Evolutionary conservation across 345 rosid species (phyloP).

Genomic region (Salix suchowensis): DNA sequence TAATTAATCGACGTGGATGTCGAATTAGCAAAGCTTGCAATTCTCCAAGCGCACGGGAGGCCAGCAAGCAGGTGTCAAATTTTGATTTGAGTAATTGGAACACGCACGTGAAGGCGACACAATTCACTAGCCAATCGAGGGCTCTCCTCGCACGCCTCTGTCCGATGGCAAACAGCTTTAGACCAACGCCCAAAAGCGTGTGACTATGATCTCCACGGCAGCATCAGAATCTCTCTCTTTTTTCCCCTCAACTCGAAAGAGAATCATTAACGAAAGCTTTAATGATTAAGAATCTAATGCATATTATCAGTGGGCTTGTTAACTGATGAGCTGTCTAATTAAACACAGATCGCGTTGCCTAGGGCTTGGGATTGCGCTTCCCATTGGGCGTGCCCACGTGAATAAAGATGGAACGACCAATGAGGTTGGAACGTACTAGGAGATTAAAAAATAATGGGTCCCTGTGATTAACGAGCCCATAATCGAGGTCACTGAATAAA

Average conservation of each 20-base stretch:
- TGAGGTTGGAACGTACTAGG: constrained; percentile 4
- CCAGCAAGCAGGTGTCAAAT: neutral
- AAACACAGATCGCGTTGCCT: neutral
- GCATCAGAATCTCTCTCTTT: neutral
- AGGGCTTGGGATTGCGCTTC: constrained; percentile 6
- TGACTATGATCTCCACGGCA: neutral
- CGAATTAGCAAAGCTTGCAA: too few species aligned
- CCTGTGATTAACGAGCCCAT: neutral
- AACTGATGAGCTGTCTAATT: neutral
- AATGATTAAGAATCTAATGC: neutral
- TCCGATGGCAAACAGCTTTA: neutral
- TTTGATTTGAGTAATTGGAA: neutral
- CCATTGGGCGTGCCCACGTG: constrained; percentile 33
- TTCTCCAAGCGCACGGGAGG: constrained; percentile 3
- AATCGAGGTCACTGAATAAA: neutral
- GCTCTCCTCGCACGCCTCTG: neutral
- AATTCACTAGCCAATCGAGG: constrained; percentile 8
- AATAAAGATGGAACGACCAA: constrained; percentile 13
- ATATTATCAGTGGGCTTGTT: neutral
- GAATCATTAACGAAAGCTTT: neutral
- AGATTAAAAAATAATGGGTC: neutral
- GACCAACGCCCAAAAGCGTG: neutral
- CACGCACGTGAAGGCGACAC: constrained; percentile 6
- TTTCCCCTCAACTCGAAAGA: too few species aligned
- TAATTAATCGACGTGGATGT: neutral